phyloP scores from a whole-genome alignment of 2,329 filamentous ascomycete genomes.

The Bertia moriformis region DNA sequence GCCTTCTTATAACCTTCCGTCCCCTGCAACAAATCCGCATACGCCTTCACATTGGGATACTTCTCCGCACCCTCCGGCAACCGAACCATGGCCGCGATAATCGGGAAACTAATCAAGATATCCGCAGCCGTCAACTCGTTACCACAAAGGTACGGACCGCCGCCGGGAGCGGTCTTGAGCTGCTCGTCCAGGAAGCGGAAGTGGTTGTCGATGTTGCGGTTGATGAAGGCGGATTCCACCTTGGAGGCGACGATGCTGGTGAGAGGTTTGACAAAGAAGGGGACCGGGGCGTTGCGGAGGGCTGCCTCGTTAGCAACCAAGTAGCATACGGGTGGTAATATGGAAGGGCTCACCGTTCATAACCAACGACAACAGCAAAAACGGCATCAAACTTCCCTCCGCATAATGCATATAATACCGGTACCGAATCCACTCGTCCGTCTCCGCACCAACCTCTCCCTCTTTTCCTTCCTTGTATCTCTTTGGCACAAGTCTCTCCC shows the following conservation, averaged over 20 bases:
- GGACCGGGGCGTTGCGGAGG: conserved; percentile 38
- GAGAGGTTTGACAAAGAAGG: conserved; percentile 57
- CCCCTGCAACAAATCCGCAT: conserved; percentile 25
- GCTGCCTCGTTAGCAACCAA: conserved; percentile 14
- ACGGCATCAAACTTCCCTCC: conserved; percentile 1
- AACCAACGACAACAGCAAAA: conserved; percentile 1
- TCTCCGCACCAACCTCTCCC: conserved; percentile 38
- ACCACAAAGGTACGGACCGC: conserved; percentile 34
- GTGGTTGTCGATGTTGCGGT: conserved; percentile 28
- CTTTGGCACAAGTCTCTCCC: conserved; percentile 18
- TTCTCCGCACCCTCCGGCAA: conserved; percentile 14
- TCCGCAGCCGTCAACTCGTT: conserved; percentile 31
- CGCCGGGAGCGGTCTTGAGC: conserved; percentile 24
- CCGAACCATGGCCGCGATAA: conserved; percentile 23
- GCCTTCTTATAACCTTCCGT: conserved; percentile 26
- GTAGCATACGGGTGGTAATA: conserved; percentile 3
- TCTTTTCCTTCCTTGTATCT: conserved; percentile 36
- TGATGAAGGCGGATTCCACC: conserved; percentile 26
- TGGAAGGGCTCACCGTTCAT: conserved; percentile 2
- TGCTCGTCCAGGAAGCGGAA: conserved; percentile 34
- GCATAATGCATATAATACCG: conserved; percentile 25
- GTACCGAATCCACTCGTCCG: conserved; percentile 43
- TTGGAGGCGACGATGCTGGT: conserved; percentile 34
- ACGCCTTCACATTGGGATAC: conserved; percentile 29
- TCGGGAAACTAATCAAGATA: conserved; percentile 33